These are phyloP conservation scores for Plasmodium billcollinsi DNA, from an alignment of 169 alveolate species.

Conservation along the genomic window DNA sequence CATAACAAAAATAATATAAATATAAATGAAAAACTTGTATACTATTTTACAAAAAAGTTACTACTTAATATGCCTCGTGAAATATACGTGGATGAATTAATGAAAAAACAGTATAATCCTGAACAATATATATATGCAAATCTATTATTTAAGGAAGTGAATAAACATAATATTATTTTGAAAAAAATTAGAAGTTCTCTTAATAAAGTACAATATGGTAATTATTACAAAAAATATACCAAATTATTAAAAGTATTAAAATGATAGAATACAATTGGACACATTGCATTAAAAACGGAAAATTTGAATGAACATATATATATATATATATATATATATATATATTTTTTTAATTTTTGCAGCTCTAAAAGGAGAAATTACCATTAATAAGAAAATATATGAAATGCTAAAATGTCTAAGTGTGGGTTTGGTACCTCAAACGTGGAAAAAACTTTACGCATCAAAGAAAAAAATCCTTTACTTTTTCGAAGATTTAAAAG, in stretches of 20 bases:
- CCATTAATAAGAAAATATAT: slow-evolving; percentile 56
- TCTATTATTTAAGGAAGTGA: slow-evolving; percentile 57
- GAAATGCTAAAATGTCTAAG: slow-evolving; percentile 45
- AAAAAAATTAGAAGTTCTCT: slow-evolving; percentile 40
- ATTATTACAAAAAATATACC: neutral
- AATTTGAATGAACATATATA: neutral
- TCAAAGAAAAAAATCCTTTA: slow-evolving; percentile 50
- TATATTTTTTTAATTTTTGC: neutral
- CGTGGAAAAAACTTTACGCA: slow-evolving; percentile 61
- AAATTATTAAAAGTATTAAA: neutral
- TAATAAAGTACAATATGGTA: slow-evolving; percentile 74
- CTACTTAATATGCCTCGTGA: slow-evolving; percentile 63
- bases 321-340: neutral
- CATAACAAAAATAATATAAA: slow-evolving; percentile 14
- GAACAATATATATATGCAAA: slow-evolving; percentile 58
- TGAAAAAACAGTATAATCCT: slow-evolving; percentile 26
- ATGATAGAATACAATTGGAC: neutral
- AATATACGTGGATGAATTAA: slow-evolving; percentile 55
- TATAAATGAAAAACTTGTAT: slow-evolving; percentile 59
- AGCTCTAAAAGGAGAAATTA: slow-evolving; percentile 75
- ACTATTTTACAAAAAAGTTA: slow-evolving; percentile 47
- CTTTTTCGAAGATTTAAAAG: slow-evolving; percentile 66
- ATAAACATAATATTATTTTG: slow-evolving; percentile 54
- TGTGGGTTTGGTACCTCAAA: slow-evolving; percentile 55
- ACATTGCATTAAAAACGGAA: neutral